Evolutionary conservation across 2,329 filamentous ascomycete genomes (phyloP).

Genomic region (Colletotrichum eremochloae): DNA sequence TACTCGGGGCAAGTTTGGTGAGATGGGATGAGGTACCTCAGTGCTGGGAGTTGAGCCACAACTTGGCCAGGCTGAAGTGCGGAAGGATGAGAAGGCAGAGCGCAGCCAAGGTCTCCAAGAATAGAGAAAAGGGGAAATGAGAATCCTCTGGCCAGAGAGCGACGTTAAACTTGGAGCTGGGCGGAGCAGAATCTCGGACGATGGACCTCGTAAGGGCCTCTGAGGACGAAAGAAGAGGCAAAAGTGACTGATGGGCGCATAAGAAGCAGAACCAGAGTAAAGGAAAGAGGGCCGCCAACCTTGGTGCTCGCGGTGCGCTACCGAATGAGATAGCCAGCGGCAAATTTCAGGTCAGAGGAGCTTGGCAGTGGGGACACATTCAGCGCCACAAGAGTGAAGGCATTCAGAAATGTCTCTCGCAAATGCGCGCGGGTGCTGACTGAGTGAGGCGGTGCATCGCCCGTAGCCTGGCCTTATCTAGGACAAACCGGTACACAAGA

Average conservation of each 20-base stretch:
- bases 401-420: conserved; percentile 16
- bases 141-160: background rate
- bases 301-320: conserved; percentile 8
- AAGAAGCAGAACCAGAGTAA: conserved; percentile 8
- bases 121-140: background rate
- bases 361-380: background rate
- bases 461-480: background rate
- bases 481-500: background rate
- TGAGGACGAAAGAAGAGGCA: background rate
- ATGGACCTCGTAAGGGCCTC: background rate
- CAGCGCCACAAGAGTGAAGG: background rate
- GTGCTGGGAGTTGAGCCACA: background rate
- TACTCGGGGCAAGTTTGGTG: background rate
- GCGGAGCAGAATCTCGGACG: background rate
- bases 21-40: background rate
- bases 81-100: background rate
- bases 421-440: conserved; percentile 13
- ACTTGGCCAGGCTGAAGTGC: background rate
- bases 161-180: background rate
- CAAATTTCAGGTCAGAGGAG: background rate
- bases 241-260: background rate
- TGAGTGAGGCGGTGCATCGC: conserved; percentile 17
- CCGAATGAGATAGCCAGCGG: background rate
- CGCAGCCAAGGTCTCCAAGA: background rate
- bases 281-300: conserved; percentile 19